Evolutionary conservation across 73 alveolate genomes (phyloP), one percentile per base, ranked within the genome.

Genomic region (Paramecium tetraurelia): DNA sequence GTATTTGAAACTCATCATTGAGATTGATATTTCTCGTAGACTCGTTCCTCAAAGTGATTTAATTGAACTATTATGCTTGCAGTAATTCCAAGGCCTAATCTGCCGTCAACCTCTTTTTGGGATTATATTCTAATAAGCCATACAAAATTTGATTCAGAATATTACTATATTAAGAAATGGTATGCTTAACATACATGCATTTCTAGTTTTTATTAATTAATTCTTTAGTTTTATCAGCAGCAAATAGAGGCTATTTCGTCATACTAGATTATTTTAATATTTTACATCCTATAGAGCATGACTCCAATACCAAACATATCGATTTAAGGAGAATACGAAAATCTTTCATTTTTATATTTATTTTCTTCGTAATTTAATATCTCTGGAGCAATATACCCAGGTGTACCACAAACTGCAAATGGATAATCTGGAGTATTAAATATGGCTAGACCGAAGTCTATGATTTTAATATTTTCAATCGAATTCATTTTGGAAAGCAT

Each of bases 361-460:
- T 33, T 31, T 33, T 33, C 87, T 75, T 75, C 87, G 38, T 75
- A 40, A 31, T 75, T 21, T 40, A 75, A 10, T 1, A 75, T 75
- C 86, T 97, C 98, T 7, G 99, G 99, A 0, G 99, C 97, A 16
- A 97, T 96, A 85, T 97, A 97, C 70, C 97, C 97, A 10, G 99
- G 99, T 18, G 99, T 97, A 3, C 99, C 99, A 69, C 99, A 97
- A 3, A 97, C 95, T n/a, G 99, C 95, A 43, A 96, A 85, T 95
- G 96, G 96, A 88, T 93, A 84, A 88, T 97, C 98, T 14, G 98
- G 94, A 29, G 96, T 98, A 50, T 95, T 94, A 70, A 93, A 96
- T 31, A 98, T 96, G 8, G 87, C 87, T 40, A 75, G n/a, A 97
- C 99, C 99, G 89, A 97, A 97, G 87, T 97, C 99, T 16, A 98